These are phyloP conservation scores for Chytriomyces sp. DNA, from an alignment of 192 early-diverging fungal species.

Conservation along the genomic window DNA sequence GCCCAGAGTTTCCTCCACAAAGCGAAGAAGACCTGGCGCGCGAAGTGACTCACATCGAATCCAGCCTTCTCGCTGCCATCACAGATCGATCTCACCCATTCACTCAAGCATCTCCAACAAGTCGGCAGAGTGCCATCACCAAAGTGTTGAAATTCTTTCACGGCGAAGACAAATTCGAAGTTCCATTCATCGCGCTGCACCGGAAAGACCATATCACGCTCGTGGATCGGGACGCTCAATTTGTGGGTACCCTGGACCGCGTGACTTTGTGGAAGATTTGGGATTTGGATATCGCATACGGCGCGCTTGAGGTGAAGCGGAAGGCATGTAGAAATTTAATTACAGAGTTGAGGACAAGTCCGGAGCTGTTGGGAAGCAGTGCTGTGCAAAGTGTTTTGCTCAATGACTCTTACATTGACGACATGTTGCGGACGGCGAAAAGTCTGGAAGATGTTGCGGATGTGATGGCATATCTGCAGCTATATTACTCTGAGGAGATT, in stretches of 20 bases:
- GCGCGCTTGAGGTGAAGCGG: slow-evolving; percentile 68
- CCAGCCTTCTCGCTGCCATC: slow-evolving; percentile 12
- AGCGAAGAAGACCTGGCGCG: slow-evolving; percentile 45
- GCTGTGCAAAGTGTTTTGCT: slow-evolving; percentile 37
- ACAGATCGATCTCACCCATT: slow-evolving; percentile 5
- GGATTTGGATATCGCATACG: slow-evolving; percentile 82
- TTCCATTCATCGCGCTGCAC: slow-evolving; percentile 88
- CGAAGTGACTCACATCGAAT: slow-evolving; percentile 44
- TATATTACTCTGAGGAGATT: slow-evolving; percentile 50
- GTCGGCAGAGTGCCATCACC: slow-evolving; percentile 33
- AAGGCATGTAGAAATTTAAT: slow-evolving; percentile 30
- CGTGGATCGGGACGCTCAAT: slow-evolving; percentile 80
- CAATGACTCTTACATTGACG: slow-evolving; percentile 52
- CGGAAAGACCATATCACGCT: slow-evolving; percentile 88
- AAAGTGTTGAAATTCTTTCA: slow-evolving; percentile 74
- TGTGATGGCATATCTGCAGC: slow-evolving; percentile 57
- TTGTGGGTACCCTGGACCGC: slow-evolving; percentile 70
- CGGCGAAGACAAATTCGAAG: slow-evolving; percentile 73
- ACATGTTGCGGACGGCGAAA: slow-evolving; percentile 40
- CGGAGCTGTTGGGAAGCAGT: slow-evolving; percentile 29
- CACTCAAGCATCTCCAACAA: not conserved
- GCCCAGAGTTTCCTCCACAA: slow-evolving; percentile 37
- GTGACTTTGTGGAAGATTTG: slow-evolving; percentile 88
- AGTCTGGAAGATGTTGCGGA: slow-evolving; percentile 51
- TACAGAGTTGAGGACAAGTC: slow-evolving; percentile 55